These are phyloP conservation scores for Orobanche coerulescens DNA, from an alignment of 257 asterid species.

Conservation along the genomic window DNA sequence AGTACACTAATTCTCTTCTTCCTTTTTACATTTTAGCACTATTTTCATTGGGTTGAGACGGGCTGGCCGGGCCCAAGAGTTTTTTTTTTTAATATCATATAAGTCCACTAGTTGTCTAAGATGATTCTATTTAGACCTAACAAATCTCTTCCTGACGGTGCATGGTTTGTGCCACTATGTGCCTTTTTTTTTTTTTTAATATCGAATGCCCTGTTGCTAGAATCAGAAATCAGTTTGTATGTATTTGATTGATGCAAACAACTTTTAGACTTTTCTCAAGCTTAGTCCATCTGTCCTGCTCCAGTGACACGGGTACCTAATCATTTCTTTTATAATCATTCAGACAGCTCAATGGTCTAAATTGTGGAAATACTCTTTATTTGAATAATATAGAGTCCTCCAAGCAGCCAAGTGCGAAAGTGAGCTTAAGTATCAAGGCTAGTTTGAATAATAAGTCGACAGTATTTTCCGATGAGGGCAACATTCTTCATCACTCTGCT, in stretches of 20 bases:
- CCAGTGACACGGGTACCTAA: neutral
- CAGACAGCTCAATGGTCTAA: constrained; percentile 17
- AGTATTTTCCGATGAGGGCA: constrained; percentile 38
- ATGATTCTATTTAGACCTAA: neutral
- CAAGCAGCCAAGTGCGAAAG: constrained; percentile 30
- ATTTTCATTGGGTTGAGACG: too few relatives aligned
- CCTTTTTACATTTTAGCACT: too few relatives aligned
- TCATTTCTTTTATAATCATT: constrained; percentile 4
- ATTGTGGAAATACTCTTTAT: constrained; percentile 11
- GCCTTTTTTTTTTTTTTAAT: too few relatives aligned
- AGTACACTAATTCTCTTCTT: too few relatives aligned
- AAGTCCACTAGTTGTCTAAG: too few relatives aligned
- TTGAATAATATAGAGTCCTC: constrained; percentile 27
- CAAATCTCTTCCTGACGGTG: neutral
- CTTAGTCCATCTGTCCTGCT: neutral
- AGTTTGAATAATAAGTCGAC: constrained; percentile 32
- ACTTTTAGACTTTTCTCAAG: neutral
- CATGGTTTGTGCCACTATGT: too few relatives aligned
- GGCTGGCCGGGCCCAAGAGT: too few relatives aligned
- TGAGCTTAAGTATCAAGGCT: constrained; percentile 29
- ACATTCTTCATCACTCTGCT: constrained; percentile 22
- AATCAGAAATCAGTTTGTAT: neutral
- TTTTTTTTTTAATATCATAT: too few relatives aligned
- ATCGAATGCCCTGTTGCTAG: too few relatives aligned
- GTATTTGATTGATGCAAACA: neutral